Percentiles rank a stretch among this genome's conserved stretches.
These are phyloP conservation scores for Arxiozyma slooffiae DNA, from an alignment of 1,139 yeast species.

Conservation along the genomic window DNA sequence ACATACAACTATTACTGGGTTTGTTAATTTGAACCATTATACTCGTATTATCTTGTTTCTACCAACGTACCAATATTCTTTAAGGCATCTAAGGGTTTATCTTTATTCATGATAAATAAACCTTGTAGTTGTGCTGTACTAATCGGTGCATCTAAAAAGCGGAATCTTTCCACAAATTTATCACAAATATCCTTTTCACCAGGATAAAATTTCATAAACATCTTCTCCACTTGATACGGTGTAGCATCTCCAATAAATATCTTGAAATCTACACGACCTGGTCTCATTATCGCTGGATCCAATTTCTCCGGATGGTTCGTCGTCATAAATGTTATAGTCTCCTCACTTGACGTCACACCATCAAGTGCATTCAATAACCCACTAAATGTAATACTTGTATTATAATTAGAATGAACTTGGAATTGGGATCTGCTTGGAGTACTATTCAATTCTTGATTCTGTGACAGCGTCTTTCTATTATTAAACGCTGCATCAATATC, in stretches of 20 bases:
- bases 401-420: slow-evolving; percentile 56
- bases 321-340: slow-evolving; percentile 93
- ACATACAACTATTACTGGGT: neutral
- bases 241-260: slow-evolving; percentile 79
- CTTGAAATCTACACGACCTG: slow-evolving; percentile 89
- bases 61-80: slow-evolving; percentile 38
- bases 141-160: slow-evolving; percentile 32
- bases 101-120: slow-evolving; percentile 82
- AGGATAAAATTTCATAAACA: too few relatives aligned
- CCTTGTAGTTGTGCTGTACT: slow-evolving; percentile 97
- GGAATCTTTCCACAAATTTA: slow-evolving; percentile 39
- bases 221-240: slow-evolving; percentile 61
- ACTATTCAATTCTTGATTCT: neutral
- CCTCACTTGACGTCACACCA: slow-evolving; percentile 98
- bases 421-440: slow-evolving; percentile 50
- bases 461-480: slow-evolving; percentile 17
- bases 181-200: slow-evolving; percentile 51
- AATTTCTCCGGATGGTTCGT: slow-evolving; percentile 91
- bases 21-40: neutral
- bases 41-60: neutral
- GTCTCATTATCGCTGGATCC: slow-evolving; percentile 76
- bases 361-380: slow-evolving; percentile 90
- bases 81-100: slow-evolving; percentile 70
- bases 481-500: slow-evolving; percentile 96
- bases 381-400: slow-evolving; percentile 86